Evolutionary conservation across 179 eudicot genomes (phyloP).

Genomic region (Beta lomatogona): DNA sequence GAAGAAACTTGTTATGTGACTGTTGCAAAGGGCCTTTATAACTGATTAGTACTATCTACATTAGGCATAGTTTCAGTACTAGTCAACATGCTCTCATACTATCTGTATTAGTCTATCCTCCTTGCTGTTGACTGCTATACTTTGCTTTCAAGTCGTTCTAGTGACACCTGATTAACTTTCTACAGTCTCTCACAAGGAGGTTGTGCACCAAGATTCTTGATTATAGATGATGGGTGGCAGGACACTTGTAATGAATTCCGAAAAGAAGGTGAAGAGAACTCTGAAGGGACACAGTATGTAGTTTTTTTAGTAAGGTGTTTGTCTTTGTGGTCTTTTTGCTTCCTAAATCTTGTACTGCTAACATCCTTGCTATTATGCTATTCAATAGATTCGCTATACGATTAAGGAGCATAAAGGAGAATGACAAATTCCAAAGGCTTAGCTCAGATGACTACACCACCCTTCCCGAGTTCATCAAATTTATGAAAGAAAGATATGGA

Average conservation of each 20-base stretch:
- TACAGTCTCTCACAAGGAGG: slow-evolving; percentile 70
- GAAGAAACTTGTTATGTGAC: slow-evolving; percentile 7
- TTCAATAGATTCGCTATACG: slow-evolving; percentile 59
- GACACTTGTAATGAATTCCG: slow-evolving; percentile 57
- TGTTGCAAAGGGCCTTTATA: background rate
- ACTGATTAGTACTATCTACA: slow-evolving; percentile 4
- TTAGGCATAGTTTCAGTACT: background rate
- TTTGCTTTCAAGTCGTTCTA: background rate
- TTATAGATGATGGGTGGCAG: slow-evolving; percentile 89
- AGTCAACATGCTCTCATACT: slow-evolving; percentile 4
- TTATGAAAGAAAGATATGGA: slow-evolving; percentile 56
- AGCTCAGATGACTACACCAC: slow-evolving; percentile 37
- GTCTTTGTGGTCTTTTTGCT: background rate
- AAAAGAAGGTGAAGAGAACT: slow-evolving; percentile 53
- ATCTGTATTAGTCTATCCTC: slow-evolving; percentile 8
- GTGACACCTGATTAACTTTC: slow-evolving; percentile 1
- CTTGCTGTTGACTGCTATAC: background rate
- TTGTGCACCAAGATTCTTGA: slow-evolving; percentile 62
- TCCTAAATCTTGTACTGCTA: background rate
- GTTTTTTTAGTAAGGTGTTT: background rate
- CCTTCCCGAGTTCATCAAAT: slow-evolving; percentile 54
- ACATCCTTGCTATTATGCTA: background rate
- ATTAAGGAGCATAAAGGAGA: slow-evolving; percentile 56
- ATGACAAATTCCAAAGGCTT: slow-evolving; percentile 48
- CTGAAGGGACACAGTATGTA: slow-evolving; percentile 62